These are phyloP conservation scores for Hamigera avellanea DNA, from an alignment of 495 filamentous ascomycete species.

Conservation along the genomic window DNA sequence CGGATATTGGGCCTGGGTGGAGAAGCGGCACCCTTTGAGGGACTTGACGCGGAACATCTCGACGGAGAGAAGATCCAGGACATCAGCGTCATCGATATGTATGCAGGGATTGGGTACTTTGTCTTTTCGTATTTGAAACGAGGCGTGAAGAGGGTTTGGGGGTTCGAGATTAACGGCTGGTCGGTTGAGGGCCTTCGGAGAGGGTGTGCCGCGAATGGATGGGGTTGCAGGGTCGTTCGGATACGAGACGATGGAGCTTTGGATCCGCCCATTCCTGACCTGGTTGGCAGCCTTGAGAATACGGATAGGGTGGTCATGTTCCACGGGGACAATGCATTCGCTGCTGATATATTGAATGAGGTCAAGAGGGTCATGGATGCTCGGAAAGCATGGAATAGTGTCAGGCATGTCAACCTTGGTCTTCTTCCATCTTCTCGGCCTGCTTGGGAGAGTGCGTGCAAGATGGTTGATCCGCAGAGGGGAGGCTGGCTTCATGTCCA, in stretches of 20 bases:
- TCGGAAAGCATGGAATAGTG: conserved; percentile 17
- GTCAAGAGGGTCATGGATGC: conserved; percentile 13
- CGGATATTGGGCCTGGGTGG: conserved; percentile 42
- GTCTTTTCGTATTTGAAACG: conserved; percentile 64
- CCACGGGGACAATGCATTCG: conserved; percentile 53
- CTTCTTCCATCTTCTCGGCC: conserved; percentile 56
- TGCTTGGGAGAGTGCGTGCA: conserved; percentile 57
- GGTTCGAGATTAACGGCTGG: conserved; percentile 87
- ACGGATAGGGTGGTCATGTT: conserved; percentile 49
- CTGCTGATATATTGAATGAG: conserved; percentile 31
- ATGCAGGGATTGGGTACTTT: conserved; percentile 91
- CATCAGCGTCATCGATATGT: conserved; percentile 63
- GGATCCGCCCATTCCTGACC: conserved; percentile 13
- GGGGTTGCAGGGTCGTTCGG: conserved; percentile 40
- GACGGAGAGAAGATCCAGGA: conserved; percentile 15
- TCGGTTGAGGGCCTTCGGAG: conserved; percentile 68
- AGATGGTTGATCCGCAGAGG: conserved; percentile 34
- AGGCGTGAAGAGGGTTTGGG: conserved; percentile 59
- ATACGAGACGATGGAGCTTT: conserved; percentile 16
- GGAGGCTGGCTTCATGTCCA: conserved; percentile 75
- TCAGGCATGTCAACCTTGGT: conserved; percentile 71
- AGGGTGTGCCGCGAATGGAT: conserved; percentile 58
- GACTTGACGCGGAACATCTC: conserved; percentile 16
- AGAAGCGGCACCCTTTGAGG: conserved; percentile 12
- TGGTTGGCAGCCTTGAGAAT: conserved; percentile 18